A percentile compares a stretch with the other conserved stretches of the same genome.
phyloP scores from a whole-genome alignment of 805 yeast species.

The Isabelozyma heimii region DNA sequence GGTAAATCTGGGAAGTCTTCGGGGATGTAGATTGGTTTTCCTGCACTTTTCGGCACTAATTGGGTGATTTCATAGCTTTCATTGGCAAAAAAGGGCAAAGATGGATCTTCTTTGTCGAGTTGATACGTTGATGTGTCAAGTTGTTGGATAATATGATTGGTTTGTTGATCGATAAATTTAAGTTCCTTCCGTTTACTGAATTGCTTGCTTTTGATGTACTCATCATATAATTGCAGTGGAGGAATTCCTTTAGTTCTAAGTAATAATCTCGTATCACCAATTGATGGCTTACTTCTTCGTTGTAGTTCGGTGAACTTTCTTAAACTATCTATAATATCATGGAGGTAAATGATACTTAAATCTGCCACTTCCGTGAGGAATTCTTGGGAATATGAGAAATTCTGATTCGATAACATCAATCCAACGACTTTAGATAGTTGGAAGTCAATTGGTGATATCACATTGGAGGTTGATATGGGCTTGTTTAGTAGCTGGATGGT shows the following conservation, averaged over 20 bases:
- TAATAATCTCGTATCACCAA: conserved; percentile 48
- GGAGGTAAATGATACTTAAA: conserved; percentile 27
- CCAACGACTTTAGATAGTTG: conserved; percentile 27
- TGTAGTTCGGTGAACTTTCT: conserved; percentile 57
- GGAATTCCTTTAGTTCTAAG: conserved; percentile 41
- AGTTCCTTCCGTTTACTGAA: conserved; percentile 9
- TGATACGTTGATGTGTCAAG: conserved; percentile 2
- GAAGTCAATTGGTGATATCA: conserved; percentile 20
- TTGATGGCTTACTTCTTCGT: conserved; percentile 54
- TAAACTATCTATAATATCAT: conserved; percentile 37
- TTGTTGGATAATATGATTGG: conserved; percentile 9
- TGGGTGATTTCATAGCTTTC: conserved; percentile 50
- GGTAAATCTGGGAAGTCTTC: conserved; percentile 85
- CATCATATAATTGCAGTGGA: conserved; percentile 37
- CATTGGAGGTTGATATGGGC: background rate
- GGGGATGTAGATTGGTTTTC: conserved; percentile 53
- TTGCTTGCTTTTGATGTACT: conserved; percentile 20
- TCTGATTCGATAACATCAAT: conserved; percentile 18
- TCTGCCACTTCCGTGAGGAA: conserved; percentile 27
- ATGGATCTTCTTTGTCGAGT: conserved; percentile 36
- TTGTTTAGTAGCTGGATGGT: background rate
- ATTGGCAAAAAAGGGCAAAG: conserved; percentile 52
- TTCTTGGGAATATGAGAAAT: conserved; percentile 20
- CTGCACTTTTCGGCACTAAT: conserved; percentile 51
- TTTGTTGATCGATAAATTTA: conserved; percentile 6